These are phyloP conservation scores for Diutina mesorugosa DNA, from an alignment of 1,139 yeast genomes.

Conservation along the genomic window DNA sequence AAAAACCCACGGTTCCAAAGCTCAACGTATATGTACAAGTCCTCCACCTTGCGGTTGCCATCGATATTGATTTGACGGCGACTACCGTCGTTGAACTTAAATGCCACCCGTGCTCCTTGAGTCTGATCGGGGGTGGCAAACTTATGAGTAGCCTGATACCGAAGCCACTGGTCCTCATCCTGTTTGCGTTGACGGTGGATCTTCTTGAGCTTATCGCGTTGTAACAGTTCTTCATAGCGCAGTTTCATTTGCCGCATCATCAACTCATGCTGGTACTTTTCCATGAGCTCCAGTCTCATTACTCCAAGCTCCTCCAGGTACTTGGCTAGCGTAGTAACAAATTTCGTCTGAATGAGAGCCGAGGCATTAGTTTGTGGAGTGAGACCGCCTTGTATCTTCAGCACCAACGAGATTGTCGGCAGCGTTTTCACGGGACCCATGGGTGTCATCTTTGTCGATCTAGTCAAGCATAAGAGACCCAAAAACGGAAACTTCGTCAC, in stretches of 20 bases:
- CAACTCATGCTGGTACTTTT: constrained; percentile 44
- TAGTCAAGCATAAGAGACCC: constrained; percentile 51
- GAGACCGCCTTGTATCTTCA: constrained; percentile 55
- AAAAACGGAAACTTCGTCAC: constrained; percentile 72
- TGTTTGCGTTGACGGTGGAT: constrained; percentile 13
- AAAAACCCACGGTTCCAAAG: constrained; percentile 8
- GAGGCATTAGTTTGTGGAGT: constrained; percentile 18
- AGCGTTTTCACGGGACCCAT: constrained; percentile 41
- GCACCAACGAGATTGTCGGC: constrained; percentile 47
- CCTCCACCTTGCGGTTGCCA: constrained; percentile 33
- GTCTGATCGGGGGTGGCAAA: constrained; percentile 5
- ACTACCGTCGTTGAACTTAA: constrained; percentile 40
- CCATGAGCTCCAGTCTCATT: constrained; percentile 50
- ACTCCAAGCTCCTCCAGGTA: constrained; percentile 49
- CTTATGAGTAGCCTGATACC: constrained; percentile 20
- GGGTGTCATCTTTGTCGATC: constrained; percentile 43
- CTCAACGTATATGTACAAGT: constrained; percentile 50
- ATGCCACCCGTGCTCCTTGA: constrained; percentile 37
- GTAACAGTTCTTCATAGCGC: constrained; percentile 62
- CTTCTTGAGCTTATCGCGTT: constrained; percentile 34
- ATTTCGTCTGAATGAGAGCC: constrained; percentile 21
- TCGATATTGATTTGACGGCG: constrained; percentile 37
- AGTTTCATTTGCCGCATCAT: constrained; percentile 65
- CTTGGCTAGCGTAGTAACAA: constrained; percentile 32
- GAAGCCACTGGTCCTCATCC: constrained; percentile 16